Base-by-base conservation (phyloP, 2,329 filamentous ascomycete genomes). In the Cladosporium sp. region DNA sequence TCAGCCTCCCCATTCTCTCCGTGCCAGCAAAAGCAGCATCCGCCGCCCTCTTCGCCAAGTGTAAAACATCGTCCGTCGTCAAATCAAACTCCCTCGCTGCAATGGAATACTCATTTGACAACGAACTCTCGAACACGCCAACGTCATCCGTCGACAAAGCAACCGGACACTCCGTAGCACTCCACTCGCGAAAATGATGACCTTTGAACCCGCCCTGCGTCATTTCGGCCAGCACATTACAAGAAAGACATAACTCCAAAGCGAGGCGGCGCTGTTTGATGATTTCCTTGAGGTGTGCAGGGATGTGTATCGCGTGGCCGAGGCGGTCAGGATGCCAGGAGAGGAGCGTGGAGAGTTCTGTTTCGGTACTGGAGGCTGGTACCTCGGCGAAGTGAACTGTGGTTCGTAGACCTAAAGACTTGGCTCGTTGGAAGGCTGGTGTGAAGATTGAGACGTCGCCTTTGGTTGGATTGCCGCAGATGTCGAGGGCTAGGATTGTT, bases 111-210 rank as follows among this genome's bases (percentile, higher is more conserved):
- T 94, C 88, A 57, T 89, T 83, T 0, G 86, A 90, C 3, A 91
- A 68, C 0, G 80, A 75, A 61, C 85, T 91, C 43, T 83, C 84
- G 60, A 93, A 93, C 18, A 93, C 81, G 2, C 87, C 88, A 8
- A 92, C 84, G 60, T 93, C 87, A 62, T 93, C 88, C 1, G 88
- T 93, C 85, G 90, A 84, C 39, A 92, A 70, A 4, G 82, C 80
- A 38, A 92, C 76, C 3, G 78, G 75, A 43, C 78, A 80, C 2
- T 47, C 75, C 19, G 75, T 75, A 5, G 78, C 72, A 39, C 72
- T 68, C 88, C 88, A 93, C 60, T 81, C 77, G 12, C 84, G 83
- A 67, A 93, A 90, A 70, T 93, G 88, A 67, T 93, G 88, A 42
- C 82, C 82, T 51, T 77, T 60, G 58, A 77, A 79, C 1, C 81